Evolutionary conservation across 169 alveolate genomes (phyloP).

Genomic region (Neospora caninum): DNA sequence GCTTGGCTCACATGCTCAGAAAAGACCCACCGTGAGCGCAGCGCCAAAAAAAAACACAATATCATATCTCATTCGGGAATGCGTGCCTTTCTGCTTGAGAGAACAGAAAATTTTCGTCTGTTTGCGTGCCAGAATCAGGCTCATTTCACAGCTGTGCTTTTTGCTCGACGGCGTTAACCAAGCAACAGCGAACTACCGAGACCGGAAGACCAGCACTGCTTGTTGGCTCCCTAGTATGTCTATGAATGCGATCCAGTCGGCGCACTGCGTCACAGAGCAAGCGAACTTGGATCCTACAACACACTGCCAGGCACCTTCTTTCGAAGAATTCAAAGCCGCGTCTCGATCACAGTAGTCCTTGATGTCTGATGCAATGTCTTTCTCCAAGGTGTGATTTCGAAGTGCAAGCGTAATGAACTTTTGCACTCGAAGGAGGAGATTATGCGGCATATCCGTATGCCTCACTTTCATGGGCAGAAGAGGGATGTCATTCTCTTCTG

Average conservation of each 20-base stretch:
- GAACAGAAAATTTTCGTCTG: too few relatives aligned
- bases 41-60: too few relatives aligned
- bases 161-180: too few relatives aligned
- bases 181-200: background rate
- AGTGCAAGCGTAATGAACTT: background rate
- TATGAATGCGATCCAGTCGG: conserved; percentile 26
- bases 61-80: too few relatives aligned
- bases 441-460: background rate
- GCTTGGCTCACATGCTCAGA: too few relatives aligned
- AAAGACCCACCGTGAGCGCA: too few relatives aligned
- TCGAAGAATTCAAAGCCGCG: background rate
- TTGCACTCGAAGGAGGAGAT: background rate
- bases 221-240: background rate
- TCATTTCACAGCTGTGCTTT: too few relatives aligned
- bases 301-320: conserved; percentile 31
- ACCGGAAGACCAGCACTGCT: conserved; percentile 19
- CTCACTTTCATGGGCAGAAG: conserved; percentile 8
- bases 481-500: background rate
- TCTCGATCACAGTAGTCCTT: conserved; percentile 14
- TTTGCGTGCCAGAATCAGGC: too few relatives aligned
- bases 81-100: too few relatives aligned
- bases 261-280: background rate
- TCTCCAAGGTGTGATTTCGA: background rate
- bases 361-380: conserved; percentile 15
- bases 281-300: background rate